Percentiles rank a stretch among this genome's conserved stretches.
These are phyloP conservation scores for Lactarius akahatsu DNA, from an alignment of 768 basidiomycete species.

Conservation along the genomic window DNA sequence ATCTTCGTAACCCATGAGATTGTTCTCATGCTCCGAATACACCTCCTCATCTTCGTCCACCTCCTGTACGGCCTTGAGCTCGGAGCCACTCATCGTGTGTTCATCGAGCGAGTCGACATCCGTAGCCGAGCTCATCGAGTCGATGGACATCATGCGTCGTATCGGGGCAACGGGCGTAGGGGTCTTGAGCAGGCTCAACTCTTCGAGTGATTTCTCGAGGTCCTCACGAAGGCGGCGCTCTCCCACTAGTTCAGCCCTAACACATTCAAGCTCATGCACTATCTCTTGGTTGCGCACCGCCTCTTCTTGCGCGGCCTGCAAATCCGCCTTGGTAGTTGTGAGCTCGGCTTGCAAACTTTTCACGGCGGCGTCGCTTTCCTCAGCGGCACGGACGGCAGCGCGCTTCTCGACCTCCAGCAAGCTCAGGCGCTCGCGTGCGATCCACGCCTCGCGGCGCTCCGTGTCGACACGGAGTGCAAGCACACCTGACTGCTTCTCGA, in stretches of 20 bases:
- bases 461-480: slow-evolving; percentile 69
- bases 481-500: slow-evolving; percentile 66
- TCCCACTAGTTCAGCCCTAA: slow-evolving; percentile 39
- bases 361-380: slow-evolving; percentile 32
- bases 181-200: slow-evolving; percentile 44
- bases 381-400: slow-evolving; percentile 47
- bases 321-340: slow-evolving; percentile 39
- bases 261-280: slow-evolving; percentile 32
- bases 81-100: slow-evolving; percentile 35
- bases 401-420: slow-evolving; percentile 66
- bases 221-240: slow-evolving; percentile 45
- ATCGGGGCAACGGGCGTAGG: slow-evolving; percentile 47
- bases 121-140: slow-evolving; percentile 62
- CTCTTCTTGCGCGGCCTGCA: slow-evolving; percentile 39
- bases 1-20: slow-evolving; percentile 66
- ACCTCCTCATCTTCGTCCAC: slow-evolving; percentile 43
- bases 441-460: slow-evolving; percentile 82
- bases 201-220: slow-evolving; percentile 55
- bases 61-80: slow-evolving; percentile 57
- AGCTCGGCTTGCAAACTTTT: slow-evolving; percentile 33
- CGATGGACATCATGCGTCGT: slow-evolving; percentile 56
- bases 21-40: slow-evolving; percentile 54
- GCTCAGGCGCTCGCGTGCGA: slow-evolving; percentile 70
- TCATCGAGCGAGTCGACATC: slow-evolving; percentile 64
- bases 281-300: slow-evolving; percentile 21